A percentile compares a stretch with the other conserved stretches of the same genome.
These are phyloP conservation scores for Aspergillus fumigatiaffinis DNA, from an alignment of 2,329 filamentous ascomycete genomes.

Conservation along the genomic window DNA sequence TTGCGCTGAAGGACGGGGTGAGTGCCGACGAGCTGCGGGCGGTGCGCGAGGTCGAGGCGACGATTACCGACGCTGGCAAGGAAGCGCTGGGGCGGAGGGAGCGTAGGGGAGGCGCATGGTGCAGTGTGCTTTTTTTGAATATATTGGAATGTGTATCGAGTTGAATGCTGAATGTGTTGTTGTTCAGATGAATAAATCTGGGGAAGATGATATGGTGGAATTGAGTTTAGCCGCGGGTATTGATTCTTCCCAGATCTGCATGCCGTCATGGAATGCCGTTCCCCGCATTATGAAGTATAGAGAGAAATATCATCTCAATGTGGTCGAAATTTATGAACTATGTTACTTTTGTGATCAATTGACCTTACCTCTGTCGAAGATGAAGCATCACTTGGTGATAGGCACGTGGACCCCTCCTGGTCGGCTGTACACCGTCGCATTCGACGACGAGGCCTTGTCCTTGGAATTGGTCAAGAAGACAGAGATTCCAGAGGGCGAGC, in stretches of 20 bases:
- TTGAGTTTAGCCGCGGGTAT: not conserved
- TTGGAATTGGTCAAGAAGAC: conserved; percentile 75
- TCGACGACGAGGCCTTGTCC: conserved; percentile 75
- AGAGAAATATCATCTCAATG: no score
- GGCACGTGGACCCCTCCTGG: conserved; percentile 88
- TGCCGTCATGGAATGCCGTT: not conserved
- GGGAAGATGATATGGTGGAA: not conserved
- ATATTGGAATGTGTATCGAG: no score
- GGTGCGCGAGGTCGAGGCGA: conserved; percentile 52
- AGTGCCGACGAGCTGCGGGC: conserved; percentile 46
- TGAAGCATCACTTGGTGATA: conserved; percentile 88
- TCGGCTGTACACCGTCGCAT: conserved; percentile 83
- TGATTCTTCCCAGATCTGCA: not conserved
- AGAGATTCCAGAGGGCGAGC: conserved; percentile 75
- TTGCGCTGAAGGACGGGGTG: conserved; percentile 45
- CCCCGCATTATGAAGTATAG: no score
- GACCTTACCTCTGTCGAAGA: conserved; percentile 15
- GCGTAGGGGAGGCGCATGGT: conserved; percentile 36
- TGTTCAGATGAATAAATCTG: no score
- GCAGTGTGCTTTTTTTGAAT: no score
- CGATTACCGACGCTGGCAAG: conserved; percentile 31
- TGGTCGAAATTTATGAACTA: not conserved
- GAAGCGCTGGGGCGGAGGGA: conserved; percentile 37
- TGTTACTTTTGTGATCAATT: not conserved
- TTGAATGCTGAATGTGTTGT: not conserved